Percentiles rank a stretch among this genome's conserved stretches.
These are phyloP conservation scores for Escovopsis sp. DNA, from an alignment of 2,329 filamentous ascomycete species.

Conservation along the genomic window DNA sequence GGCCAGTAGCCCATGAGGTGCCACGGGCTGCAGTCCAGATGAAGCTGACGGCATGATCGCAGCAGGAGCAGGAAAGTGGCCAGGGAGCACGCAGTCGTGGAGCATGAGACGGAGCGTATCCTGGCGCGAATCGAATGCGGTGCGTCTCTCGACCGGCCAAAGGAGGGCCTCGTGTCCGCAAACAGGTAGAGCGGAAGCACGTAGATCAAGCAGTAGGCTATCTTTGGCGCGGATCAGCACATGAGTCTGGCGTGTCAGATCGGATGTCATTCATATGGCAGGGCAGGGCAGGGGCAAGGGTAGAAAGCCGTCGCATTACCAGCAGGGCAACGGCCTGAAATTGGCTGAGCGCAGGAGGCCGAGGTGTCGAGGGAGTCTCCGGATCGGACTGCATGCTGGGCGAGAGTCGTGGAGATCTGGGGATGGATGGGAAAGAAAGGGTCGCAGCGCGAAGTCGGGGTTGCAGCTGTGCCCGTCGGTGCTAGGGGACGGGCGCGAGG, in stretches of 20 bases:
- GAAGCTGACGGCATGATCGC: not conserved
- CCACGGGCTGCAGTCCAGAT: slow-evolving; percentile 29
- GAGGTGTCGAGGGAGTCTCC: not conserved
- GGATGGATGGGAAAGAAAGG: too few species aligned
- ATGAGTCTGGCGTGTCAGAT: not conserved
- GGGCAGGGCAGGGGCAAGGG: too few species aligned
- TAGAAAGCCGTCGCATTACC: slow-evolving; percentile 9
- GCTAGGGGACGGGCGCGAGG: too few species aligned
- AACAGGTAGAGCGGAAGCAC: slow-evolving; percentile 85
- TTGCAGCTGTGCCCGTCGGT: too few species aligned
- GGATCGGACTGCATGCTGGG: not conserved
- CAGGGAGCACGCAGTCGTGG: slow-evolving; percentile 52
- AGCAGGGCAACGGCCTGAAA: slow-evolving; percentile 14
- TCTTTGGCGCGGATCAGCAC: slow-evolving; percentile 18
- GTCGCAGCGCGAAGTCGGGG: too few species aligned
- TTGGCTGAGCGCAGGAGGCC: slow-evolving; percentile 6
- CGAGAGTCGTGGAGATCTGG: not conserved
- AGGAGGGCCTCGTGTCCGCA: slow-evolving; percentile 61
- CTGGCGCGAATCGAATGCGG: slow-evolving; percentile 79
- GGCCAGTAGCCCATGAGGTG: slow-evolving; percentile 74
- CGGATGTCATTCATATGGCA: too few species aligned
- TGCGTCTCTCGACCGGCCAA: slow-evolving; percentile 67
- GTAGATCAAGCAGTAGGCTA: slow-evolving; percentile 76
- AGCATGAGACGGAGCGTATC: slow-evolving; percentile 63
- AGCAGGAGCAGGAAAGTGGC: slow-evolving; percentile 50